Evolutionary conservation across 371 early-diverging fungal species (phyloP).

Genomic region (Lichtheimia ornata): DNA sequence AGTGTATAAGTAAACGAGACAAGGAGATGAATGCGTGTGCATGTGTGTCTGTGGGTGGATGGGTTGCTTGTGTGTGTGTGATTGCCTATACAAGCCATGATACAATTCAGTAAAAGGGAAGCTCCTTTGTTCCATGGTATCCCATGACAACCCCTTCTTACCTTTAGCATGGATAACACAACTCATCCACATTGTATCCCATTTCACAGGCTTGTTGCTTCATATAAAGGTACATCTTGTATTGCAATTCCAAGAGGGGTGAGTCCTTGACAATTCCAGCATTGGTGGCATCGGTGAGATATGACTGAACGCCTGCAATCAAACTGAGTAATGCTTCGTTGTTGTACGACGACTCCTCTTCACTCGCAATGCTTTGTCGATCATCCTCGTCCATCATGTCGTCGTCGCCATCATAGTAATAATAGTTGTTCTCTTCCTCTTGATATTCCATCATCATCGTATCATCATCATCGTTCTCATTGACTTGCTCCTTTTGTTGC

Average conservation of each 20-base stretch:
- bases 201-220: slow-evolving; percentile 42
- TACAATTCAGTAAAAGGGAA: no score
- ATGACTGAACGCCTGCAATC: slow-evolving; percentile 45
- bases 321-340: slow-evolving; percentile 33
- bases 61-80: no score
- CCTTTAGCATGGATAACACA: slow-evolving; percentile 1
- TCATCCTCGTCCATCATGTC: slow-evolving; percentile 17
- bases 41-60: no score
- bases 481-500: not conserved
- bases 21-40: no score
- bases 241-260: slow-evolving; percentile 41
- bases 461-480: not conserved
- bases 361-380: slow-evolving; percentile 3
- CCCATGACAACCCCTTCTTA: no score
- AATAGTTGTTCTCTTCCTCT: not conserved
- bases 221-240: slow-evolving; percentile 50
- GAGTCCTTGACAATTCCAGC: slow-evolving; percentile 13
- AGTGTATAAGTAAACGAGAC: no score
- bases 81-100: no score
- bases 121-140: no score
- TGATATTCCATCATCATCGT: not conserved
- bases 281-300: slow-evolving; percentile 32
- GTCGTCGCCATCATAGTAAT: slow-evolving; percentile 4
- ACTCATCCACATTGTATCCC: slow-evolving; percentile 4
- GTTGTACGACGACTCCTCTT: slow-evolving; percentile 17